Evolutionary conservation across 805 yeast genomes (phyloP).

Genomic region (Saccharomycopsis selenospora): DNA sequence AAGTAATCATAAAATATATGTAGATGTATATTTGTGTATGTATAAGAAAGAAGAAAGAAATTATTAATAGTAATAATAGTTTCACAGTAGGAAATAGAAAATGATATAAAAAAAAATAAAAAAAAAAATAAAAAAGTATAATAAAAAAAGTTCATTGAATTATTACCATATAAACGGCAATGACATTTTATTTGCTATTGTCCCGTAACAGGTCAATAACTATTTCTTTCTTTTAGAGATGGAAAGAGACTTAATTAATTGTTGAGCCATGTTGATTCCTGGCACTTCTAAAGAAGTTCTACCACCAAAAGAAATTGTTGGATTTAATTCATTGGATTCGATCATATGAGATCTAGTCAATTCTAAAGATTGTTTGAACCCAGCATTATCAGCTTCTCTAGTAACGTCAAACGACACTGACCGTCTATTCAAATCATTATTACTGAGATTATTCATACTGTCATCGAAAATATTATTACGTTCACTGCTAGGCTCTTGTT

Average conservation of each 20-base stretch:
- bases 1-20: no score
- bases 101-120: no score
- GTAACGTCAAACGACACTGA: not conserved
- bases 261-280: constrained; percentile 17
- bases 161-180: no score
- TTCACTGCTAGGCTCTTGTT: no score
- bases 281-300: constrained; percentile 21
- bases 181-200: no score
- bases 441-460: not conserved
- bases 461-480: not conserved
- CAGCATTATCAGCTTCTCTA: not conserved
- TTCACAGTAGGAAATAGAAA: no score
- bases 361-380: constrained; percentile 14
- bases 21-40: no score
- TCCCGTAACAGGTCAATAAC: no score
- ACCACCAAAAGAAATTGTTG: constrained; percentile 14
- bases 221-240: not conserved
- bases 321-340: constrained; percentile 13
- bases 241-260: constrained; percentile 6
- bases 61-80: no score
- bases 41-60: no score
- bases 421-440: not conserved
- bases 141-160: no score
- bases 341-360: constrained; percentile 18
- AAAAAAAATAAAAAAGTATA: no score